These are phyloP conservation scores for Pseudogymnoascus sp. DNA, from an alignment of 2,329 filamentous ascomycete genomes.

Conservation along the genomic window DNA sequence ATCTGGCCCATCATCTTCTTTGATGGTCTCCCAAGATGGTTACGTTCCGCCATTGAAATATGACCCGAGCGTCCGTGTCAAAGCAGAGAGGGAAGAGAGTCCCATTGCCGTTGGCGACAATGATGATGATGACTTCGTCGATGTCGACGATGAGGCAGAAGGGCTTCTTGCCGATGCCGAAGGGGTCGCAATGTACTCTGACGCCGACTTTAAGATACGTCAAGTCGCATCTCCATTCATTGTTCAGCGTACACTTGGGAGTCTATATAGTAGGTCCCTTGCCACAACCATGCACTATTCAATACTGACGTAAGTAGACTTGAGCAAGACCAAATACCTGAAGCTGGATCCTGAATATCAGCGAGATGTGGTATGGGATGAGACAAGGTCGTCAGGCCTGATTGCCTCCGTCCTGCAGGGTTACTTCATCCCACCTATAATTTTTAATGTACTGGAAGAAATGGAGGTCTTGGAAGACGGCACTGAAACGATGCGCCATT, in stretches of 20 bases:
- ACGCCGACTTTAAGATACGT: conserved; percentile 22
- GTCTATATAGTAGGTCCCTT: conserved; percentile 18
- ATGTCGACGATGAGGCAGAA: background rate
- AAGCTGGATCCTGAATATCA: conserved; percentile 39
- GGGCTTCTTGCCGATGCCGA: background rate
- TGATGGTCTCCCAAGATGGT: background rate
- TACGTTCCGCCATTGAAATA: background rate
- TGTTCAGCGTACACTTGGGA: conserved; percentile 18
- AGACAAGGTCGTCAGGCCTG: conserved; percentile 23
- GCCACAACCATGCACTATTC: background rate
- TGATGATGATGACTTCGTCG: conserved; percentile 2
- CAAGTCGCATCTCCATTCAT: conserved; percentile 21
- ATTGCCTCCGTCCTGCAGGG: conserved; percentile 26
- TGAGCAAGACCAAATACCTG: conserved; percentile 27
- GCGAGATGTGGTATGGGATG: conserved; percentile 38
- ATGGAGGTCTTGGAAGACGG: conserved; percentile 12
- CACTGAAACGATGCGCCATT: conserved; percentile 16
- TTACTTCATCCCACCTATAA: conserved; percentile 37
- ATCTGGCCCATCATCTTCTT: background rate
- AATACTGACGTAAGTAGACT: conserved; percentile 11
- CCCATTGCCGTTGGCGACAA: background rate
- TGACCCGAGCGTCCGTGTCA: background rate
- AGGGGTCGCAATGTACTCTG: background rate
- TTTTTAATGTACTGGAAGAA: conserved; percentile 31
- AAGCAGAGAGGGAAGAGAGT: background rate